Conservation (phyloP, 2,329 filamentous ascomycete species). For the Xylaria sp. region DNA sequence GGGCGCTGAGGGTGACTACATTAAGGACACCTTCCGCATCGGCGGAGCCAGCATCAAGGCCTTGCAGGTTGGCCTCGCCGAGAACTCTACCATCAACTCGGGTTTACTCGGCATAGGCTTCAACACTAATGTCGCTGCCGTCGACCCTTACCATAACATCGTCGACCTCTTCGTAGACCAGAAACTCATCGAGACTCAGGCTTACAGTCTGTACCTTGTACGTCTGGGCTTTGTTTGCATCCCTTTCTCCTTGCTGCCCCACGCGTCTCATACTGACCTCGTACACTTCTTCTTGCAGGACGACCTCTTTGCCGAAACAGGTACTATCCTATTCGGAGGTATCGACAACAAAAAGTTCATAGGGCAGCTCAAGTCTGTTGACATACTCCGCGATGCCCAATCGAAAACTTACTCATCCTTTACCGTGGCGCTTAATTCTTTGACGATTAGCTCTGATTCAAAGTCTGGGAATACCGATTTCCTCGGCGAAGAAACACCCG, state of each 20-base stretch:
- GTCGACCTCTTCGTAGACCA: constrained; percentile 72
- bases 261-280: constrained; percentile 36
- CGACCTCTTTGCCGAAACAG: constrained; percentile 65
- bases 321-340: constrained; percentile 75
- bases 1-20: constrained; percentile 66
- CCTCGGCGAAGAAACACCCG: constrained; percentile 49
- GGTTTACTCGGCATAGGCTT: constrained; percentile 71
- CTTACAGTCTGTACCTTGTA: constrained; percentile 75
- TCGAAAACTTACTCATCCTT: constrained; percentile 55
- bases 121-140: constrained; percentile 60
- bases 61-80: constrained; percentile 67
- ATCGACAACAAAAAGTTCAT: constrained; percentile 75
- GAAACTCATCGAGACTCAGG: constrained; percentile 69
- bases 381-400: constrained; percentile 62
- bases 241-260: background rate
- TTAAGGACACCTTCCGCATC: constrained; percentile 66
- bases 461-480: constrained; percentile 47
- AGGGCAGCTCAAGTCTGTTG: constrained; percentile 65
- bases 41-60: constrained; percentile 60
- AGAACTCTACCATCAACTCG: constrained; percentile 59
- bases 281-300: constrained; percentile 50
- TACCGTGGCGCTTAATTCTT: constrained; percentile 52
- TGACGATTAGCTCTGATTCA: constrained; percentile 54
- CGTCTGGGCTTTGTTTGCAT: constrained; percentile 28
- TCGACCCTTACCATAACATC: constrained; percentile 64